Evolutionary conservation across 805 yeast genomes (phyloP).

Genomic region (Wickerhamomyces canadensis): DNA sequence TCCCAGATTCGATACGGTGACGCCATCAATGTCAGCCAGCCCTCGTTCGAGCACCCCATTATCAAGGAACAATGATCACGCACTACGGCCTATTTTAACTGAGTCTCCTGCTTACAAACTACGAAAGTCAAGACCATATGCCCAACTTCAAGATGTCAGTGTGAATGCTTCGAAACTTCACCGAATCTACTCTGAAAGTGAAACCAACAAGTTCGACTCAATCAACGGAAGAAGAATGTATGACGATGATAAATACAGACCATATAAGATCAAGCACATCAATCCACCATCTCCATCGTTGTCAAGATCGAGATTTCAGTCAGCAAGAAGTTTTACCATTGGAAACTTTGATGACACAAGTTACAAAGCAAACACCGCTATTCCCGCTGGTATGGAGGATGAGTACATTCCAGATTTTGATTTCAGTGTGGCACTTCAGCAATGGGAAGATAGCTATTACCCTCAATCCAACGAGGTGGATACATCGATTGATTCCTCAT

Average conservation of each 20-base stretch:
- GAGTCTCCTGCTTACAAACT: constrained; percentile 8
- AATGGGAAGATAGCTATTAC: constrained; percentile 37
- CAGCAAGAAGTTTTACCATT: constrained; percentile 12
- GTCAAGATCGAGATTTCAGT: constrained; percentile 2
- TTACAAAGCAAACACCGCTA: not conserved
- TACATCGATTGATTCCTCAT: constrained; percentile 15
- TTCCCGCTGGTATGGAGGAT: constrained; percentile 51
- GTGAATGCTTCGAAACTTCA: constrained; percentile 30
- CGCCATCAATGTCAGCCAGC: not conserved
- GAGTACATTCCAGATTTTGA: constrained; percentile 74
- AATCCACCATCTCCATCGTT: constrained; percentile 3
- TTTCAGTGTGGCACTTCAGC: constrained; percentile 41
- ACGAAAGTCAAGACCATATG: constrained; percentile 20
- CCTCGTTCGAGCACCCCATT: not conserved
- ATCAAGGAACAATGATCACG: not conserved
- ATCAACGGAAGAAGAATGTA: constrained; percentile 48
- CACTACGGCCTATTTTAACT: constrained; percentile 6
- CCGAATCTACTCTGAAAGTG: constrained; percentile 62
- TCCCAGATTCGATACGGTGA: not conserved
- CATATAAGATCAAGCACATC: constrained; percentile 21
- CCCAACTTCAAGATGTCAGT: constrained; percentile 17
- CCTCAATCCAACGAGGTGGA: constrained; percentile 9
- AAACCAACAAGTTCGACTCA: constrained; percentile 52
- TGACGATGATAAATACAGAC: constrained; percentile 49
- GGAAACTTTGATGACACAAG: constrained; percentile 12